Evolutionary conservation across 2,329 filamentous ascomycete species (phyloP).

Genomic region (Ceratocystis harringtonii): DNA sequence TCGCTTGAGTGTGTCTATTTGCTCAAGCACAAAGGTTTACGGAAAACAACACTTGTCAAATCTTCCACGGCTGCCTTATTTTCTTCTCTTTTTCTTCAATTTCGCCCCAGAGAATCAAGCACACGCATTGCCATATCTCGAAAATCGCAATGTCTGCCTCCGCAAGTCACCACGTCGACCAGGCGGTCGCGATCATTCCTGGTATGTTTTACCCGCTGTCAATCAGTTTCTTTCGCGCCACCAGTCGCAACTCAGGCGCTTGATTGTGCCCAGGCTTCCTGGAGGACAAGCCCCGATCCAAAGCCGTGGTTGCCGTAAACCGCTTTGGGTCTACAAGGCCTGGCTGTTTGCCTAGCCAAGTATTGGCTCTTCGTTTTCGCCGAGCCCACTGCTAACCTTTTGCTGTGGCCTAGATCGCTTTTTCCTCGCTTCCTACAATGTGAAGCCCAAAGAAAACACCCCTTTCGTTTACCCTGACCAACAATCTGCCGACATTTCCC

Average conservation of each 20-base stretch:
- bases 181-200: constrained; percentile 92
- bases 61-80: neutral
- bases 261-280: too few species aligned
- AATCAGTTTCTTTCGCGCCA: too few species aligned
- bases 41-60: neutral
- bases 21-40: neutral
- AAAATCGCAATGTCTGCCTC: constrained; percentile 11
- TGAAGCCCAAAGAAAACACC: constrained; percentile 65
- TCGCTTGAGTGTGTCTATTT: neutral
- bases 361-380: too few species aligned
- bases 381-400: neutral
- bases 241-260: neutral
- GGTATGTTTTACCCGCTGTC: constrained; percentile 38
- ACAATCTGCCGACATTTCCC: constrained; percentile 24
- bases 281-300: too few species aligned
- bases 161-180: constrained; percentile 23
- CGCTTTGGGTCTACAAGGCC: too few species aligned
- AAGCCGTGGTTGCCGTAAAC: too few species aligned
- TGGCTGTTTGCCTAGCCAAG: too few species aligned
- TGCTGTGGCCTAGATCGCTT: constrained; percentile 55
- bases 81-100: too few species aligned
- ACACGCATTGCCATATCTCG: neutral
- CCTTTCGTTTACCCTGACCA: constrained; percentile 62
- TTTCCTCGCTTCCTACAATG: constrained; percentile 83
- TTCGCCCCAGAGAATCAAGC: neutral